Evolutionary conservation across 1,284 basidiomycete genomes (phyloP), one percentile per base, ranked within the genome.

Genomic region (Marasmius oreades): DNA sequence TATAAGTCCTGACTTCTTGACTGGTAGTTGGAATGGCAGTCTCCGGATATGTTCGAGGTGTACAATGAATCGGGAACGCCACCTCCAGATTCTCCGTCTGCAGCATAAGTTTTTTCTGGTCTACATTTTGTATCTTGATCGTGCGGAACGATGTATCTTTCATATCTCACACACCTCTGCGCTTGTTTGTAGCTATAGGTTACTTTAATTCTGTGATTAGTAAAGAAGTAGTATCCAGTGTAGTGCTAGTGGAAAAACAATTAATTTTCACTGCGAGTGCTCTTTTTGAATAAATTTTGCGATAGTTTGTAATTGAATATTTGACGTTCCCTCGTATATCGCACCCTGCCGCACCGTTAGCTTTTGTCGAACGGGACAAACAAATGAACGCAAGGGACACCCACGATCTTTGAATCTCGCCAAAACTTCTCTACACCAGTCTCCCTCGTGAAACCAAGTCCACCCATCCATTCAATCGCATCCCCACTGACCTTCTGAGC

Each of bases 391-490:
- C 50, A 26, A 43, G 37, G 8, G 37, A 20, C n/a, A 80, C 88
- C 75, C 63, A 92, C 91, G 67, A 95, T 95, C 80, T 93, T 93
- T 43, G 85, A 88, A 70, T 93, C 92, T 61, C 92, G 72, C 86
- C 86, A 89, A 66, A 73, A 88, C 73, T 92, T 92, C 73, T 92
- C 90, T 51, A 92, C 86, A 5, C 90, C 90, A 0, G 87, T 87
- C 73, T 91, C 89, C 51, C 89, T 74, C 53, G 91, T 93, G 74
- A 93, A 93, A 5, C 92, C 92, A 42, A 90, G 12, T 7, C 60
- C 97, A 51, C 96, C 96, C 4, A 88, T 87, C 96, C 96, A 98
- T 72, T 99, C 97, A 66, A 99, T 98, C 16, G 97, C 96, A 51
- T 77, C 74, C 11, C 95, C 95, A 26, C 88, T 81, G 3, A 96